Percentiles rank a stretch among this genome's conserved stretches.
phyloP scores from a whole-genome alignment of 345 rosid species.

The Adansonia digitata region DNA sequence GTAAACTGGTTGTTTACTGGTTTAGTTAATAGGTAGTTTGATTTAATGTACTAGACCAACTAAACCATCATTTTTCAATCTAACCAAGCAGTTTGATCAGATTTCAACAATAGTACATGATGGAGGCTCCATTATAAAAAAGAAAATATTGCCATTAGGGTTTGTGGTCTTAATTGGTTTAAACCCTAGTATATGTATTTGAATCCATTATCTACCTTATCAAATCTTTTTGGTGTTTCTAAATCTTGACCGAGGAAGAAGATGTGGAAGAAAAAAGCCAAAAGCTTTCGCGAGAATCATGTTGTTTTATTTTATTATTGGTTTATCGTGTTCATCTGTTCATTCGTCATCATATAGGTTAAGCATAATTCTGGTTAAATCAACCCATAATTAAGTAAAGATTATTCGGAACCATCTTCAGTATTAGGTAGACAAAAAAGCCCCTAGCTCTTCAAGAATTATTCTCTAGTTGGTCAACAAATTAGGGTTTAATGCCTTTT shows the following conservation, averaged over 20 bases:
- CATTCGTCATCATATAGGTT: conserved; percentile 13
- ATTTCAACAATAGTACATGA: no score
- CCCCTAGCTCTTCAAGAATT: conserved; percentile 3
- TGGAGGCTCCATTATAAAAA: no score
- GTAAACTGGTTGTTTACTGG: no score
- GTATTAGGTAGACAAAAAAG: neutral
- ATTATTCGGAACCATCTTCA: conserved; percentile 22
- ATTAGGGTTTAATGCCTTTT: neutral
- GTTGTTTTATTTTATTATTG: conserved; percentile 26
- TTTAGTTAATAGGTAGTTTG: no score
- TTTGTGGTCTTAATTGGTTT: conserved; percentile 27
- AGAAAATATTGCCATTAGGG: no score
- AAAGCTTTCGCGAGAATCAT: conserved; percentile 40
- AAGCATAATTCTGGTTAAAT: conserved; percentile 14
- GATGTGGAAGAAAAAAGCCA: conserved; percentile 42
- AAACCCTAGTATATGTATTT: conserved; percentile 11
- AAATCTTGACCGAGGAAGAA: conserved; percentile 9
- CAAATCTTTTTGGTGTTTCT: conserved; percentile 6
- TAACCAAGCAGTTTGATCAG: no score
- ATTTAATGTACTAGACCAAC: no score
- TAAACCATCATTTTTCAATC: no score
- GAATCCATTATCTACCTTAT: conserved; percentile 29
- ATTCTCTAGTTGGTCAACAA: conserved; percentile 25
- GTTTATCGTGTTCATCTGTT: conserved; percentile 14
- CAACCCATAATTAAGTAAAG: conserved; percentile 11